Evolutionary conservation across 345 rosid genomes (phyloP), one percentile per base, ranked within the genome.

Genomic region (Murraya paniculata): DNA sequence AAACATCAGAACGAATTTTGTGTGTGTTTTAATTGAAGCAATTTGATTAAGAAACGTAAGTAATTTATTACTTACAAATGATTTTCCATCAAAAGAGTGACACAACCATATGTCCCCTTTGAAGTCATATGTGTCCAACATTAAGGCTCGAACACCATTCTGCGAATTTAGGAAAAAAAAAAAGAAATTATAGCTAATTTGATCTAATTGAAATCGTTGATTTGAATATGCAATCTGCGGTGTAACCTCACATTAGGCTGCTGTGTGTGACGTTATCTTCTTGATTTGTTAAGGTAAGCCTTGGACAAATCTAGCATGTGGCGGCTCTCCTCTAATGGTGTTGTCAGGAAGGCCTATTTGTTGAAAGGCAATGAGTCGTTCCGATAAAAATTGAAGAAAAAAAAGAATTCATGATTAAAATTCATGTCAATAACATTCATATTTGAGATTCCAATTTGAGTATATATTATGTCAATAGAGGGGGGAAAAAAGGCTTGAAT

Each of bases 101-200:
- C 95, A 91, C 61, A 88, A 68, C 95, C 93, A 89, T 11, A 91
- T 82, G 33, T 87, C 93, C 66, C 80, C 90, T 39, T 77, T 53
- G 64, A 88, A 91, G 82, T 91, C 95, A 45, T 91, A 89, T 0
- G 87, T 82, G 76, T 89, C 91, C 60, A 91, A 84, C 95, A 89
- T 88, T 78, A 91, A 81, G 27, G 85, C 91, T 82, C 91, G 85
- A 79, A 82, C 93, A 76, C 93, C 93, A 72, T 87, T 89, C 93
- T 91, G 80, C 73, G 66, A 14, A 57, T 19, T 39, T 39, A 6
- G 45, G 10, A 2, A 30, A 19, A 55, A 0, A 30, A n/a, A n/a
- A n/a, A n/a, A n/a, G n/a, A 41, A n/a, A 7, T 61, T 71, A 6
- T 48, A 2, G 30, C 9, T 9, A 45, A 39, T 21, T 31, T 3